Evolutionary conservation across 2,329 filamentous ascomycete genomes (phyloP).

Genomic region (Xylaria sp.): DNA sequence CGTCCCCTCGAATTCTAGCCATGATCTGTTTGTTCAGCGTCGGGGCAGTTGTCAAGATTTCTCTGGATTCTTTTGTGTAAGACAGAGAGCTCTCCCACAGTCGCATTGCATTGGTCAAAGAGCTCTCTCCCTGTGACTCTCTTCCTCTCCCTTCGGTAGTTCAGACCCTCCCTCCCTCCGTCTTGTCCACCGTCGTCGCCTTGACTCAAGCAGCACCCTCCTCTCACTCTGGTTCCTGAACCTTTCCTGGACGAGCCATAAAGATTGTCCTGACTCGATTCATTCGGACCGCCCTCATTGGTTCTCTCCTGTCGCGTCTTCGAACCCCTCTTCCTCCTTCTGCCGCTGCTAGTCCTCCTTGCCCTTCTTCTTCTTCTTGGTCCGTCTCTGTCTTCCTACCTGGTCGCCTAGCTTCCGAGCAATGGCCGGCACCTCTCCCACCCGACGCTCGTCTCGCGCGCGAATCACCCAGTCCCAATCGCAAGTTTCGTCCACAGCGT

Average conservation of each 20-base stretch:
- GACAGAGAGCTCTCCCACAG: constrained; percentile 39
- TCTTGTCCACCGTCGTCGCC: constrained; percentile 20
- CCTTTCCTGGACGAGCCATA: constrained; percentile 29
- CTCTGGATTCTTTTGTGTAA: constrained; percentile 50
- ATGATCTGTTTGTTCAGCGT: constrained; percentile 43
- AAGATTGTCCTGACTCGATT: constrained; percentile 25
- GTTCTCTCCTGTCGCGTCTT: constrained; percentile 27
- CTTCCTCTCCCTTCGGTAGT: constrained; percentile 19
- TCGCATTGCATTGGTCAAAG: constrained; percentile 47
- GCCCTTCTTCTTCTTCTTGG: background rate
- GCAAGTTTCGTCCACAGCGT: constrained; percentile 82
- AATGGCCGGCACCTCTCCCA: constrained; percentile 67
- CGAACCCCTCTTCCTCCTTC: constrained; percentile 38
- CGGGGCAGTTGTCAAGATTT: constrained; percentile 44
- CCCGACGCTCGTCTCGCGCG: constrained; percentile 91
- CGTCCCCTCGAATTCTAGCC: constrained; percentile 34
- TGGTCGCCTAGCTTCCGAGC: constrained; percentile 42
- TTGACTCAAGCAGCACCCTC: constrained; percentile 37
- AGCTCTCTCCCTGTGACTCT: constrained; percentile 40
- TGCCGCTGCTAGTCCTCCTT: constrained; percentile 1
- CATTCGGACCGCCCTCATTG: constrained; percentile 22
- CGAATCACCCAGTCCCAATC: constrained; percentile 80
- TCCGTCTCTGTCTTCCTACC: background rate
- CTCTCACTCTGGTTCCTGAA: constrained; percentile 17
- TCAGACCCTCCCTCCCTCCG: constrained; percentile 16